Conservation (phyloP, 768 basidiomycete genomes). For the Gloeophyllum trabeum region DNA sequence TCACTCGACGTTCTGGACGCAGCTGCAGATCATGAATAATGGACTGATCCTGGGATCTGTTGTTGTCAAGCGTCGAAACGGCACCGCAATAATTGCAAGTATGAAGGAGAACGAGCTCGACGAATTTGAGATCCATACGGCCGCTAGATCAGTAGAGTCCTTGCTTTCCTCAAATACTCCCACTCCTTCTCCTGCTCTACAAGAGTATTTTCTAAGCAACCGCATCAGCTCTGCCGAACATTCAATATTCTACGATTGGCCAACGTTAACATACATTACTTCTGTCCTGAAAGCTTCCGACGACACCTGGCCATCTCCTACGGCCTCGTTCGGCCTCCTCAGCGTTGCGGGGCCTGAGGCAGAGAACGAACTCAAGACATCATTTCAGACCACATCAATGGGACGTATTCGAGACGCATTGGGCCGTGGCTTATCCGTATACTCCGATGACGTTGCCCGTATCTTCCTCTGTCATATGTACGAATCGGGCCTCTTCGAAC, state of each 20-base stretch:
- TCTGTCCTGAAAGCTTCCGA: constrained; percentile 37
- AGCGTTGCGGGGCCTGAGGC: constrained; percentile 24
- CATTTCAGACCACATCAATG: constrained; percentile 48
- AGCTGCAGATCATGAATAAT: constrained; percentile 54
- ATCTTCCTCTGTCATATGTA: constrained; percentile 49
- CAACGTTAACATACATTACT: constrained; percentile 49
- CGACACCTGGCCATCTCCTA: constrained; percentile 3
- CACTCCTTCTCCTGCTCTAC: constrained; percentile 31
- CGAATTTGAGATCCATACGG: constrained; percentile 50
- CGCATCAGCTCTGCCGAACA: constrained; percentile 24
- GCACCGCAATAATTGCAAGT: constrained; percentile 4
- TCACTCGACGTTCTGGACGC: constrained; percentile 49
- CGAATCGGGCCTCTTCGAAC: constrained; percentile 49
- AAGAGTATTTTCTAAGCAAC: constrained; percentile 46
- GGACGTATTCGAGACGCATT: constrained; percentile 52
- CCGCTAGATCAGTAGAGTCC: constrained; percentile 37
- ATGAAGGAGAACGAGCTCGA: constrained; percentile 25
- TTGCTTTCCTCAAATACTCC: constrained; percentile 32
- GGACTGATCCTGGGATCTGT: constrained; percentile 60
- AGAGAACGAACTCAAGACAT: constrained; percentile 23
- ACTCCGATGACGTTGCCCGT: constrained; percentile 38
- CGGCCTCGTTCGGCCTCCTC: constrained; percentile 31
- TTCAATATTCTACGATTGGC: constrained; percentile 57
- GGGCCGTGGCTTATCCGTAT: constrained; percentile 44
- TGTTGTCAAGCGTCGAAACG: constrained; percentile 29